Percentiles rank a stretch among this genome's conserved stretches.
Evolutionary conservation across 306 rosid species (phyloP).

Genomic region (Vicia villosa): DNA sequence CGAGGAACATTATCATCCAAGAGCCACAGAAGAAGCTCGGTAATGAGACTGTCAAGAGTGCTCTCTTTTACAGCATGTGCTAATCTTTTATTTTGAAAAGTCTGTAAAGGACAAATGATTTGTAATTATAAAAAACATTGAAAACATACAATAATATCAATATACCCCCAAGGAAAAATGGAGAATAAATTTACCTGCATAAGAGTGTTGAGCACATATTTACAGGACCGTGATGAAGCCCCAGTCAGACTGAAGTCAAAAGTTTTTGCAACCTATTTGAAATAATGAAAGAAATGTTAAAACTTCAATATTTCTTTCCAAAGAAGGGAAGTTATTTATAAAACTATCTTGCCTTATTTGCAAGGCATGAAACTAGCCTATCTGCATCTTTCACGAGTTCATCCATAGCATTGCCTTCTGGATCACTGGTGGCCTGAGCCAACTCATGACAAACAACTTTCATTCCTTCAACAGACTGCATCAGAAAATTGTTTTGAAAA

Average conservation of each 20-base stretch:
- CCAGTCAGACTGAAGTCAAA: constrained; percentile 98
- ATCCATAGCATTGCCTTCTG: constrained; percentile 92
- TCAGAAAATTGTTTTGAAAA: constrained; percentile 33
- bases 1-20: constrained; percentile 99
- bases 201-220: constrained; percentile 97
- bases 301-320: background rate
- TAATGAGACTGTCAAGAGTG: constrained; percentile 90
- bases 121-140: constrained; percentile 12
- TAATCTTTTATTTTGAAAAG: constrained; percentile 92
- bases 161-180: background rate
- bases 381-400: constrained; percentile 88
- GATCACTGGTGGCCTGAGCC: constrained; percentile 87
- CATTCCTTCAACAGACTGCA: constrained; percentile 99
- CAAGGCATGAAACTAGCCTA: constrained; percentile 89
- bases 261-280: constrained; percentile 82
- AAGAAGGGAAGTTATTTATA: background rate
- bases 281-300: constrained; percentile 4
- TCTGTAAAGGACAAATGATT: constrained; percentile 49
- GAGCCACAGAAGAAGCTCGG: constrained; percentile 98
- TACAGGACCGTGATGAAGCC: constrained; percentile 95
- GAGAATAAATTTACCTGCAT: constrained; percentile 71
- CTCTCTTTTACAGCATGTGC: constrained; percentile 92
- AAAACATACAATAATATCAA: constrained; percentile 12
- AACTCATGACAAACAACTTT: constrained; percentile 97
- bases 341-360: constrained; percentile 66